Conservation (phyloP, 805 yeast species). For the Cyberlindnera veronae region DNA sequence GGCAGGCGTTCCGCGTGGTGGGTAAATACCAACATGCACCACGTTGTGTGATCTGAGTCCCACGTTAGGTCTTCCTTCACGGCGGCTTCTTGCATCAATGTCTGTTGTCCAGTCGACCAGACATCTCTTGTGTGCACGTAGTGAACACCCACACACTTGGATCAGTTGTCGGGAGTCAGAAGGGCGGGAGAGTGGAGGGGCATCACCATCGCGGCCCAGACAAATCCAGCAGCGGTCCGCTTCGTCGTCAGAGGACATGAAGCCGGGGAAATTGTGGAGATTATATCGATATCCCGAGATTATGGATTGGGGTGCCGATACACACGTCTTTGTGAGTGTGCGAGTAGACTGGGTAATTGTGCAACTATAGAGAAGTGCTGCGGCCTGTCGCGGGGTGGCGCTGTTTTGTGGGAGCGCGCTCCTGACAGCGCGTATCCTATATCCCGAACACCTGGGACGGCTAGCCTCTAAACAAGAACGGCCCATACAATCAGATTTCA, state of each 20-base stretch:
- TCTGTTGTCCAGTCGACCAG: slow-evolving; percentile 12
- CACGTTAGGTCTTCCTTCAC: slow-evolving; percentile 1
- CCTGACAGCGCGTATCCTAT: too few relatives aligned
- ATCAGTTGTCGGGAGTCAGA: slow-evolving; percentile 7
- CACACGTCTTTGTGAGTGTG: too few relatives aligned
- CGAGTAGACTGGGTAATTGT: too few relatives aligned
- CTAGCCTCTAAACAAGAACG: too few relatives aligned
- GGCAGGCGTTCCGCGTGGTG: not conserved
- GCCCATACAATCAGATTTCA: too few relatives aligned
- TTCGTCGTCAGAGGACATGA: slow-evolving; percentile 1
- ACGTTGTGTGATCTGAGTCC: too few relatives aligned
- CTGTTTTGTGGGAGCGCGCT: too few relatives aligned
- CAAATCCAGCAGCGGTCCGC: slow-evolving; percentile 15
- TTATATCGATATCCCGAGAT: not conserved
- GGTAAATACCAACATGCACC: too few relatives aligned
- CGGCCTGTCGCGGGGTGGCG: too few relatives aligned
- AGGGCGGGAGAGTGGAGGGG: slow-evolving; percentile 6
- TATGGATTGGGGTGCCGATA: too few relatives aligned
- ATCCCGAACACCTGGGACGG: too few relatives aligned
- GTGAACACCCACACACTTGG: slow-evolving; percentile 8
- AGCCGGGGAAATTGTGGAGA: not conserved
- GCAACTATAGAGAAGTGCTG: too few relatives aligned
- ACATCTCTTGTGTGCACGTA: slow-evolving; percentile 11
- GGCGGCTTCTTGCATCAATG: slow-evolving; percentile 1
- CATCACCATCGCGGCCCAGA: slow-evolving; percentile 9